These are phyloP conservation scores for Pseudocercospora fuligena DNA, from an alignment of 2,329 filamentous ascomycete genomes.

Conservation along the genomic window DNA sequence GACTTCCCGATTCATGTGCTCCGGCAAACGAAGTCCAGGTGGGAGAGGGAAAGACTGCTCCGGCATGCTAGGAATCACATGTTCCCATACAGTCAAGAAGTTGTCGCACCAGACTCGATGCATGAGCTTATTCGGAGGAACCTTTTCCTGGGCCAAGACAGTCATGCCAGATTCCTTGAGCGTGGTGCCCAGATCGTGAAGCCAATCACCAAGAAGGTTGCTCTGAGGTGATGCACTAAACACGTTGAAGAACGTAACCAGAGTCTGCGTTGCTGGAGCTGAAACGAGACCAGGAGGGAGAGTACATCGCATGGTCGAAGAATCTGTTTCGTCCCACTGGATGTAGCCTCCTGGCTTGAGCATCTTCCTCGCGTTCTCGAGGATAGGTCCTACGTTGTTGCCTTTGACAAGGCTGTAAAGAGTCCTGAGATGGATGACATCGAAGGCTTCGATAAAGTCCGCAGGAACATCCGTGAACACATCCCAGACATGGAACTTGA, in stretches of 20 bases:
- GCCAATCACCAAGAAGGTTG: neutral
- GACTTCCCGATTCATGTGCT: neutral
- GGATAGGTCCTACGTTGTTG: slow-evolving; percentile 26
- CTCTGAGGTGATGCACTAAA: neutral
- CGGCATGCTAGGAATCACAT: neutral
- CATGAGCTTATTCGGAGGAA: neutral
- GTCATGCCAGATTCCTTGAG: neutral
- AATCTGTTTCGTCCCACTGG: slow-evolving; percentile 28
- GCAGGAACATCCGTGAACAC: slow-evolving; percentile 16
- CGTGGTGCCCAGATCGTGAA: neutral
- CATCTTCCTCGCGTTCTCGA: slow-evolving; percentile 21
- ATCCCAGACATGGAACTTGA: slow-evolving; percentile 22
- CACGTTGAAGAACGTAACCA: neutral
- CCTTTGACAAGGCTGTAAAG: slow-evolving; percentile 19
- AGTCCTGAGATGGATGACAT: slow-evolving; percentile 22
- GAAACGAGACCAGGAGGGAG: neutral
- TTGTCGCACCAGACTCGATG: slow-evolving; percentile 11
- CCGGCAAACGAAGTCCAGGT: neutral
- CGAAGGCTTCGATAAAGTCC: slow-evolving; percentile 19
- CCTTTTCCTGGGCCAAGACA: slow-evolving; percentile 2
- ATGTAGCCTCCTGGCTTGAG: slow-evolving; percentile 27
- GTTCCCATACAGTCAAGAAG: slow-evolving; percentile 1
- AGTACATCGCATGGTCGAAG: neutral
- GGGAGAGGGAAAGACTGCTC: neutral
- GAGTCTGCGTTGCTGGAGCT: neutral